phyloP scores from a whole-genome alignment of 257 asterid genomes.

The Jacaranda copaia region DNA sequence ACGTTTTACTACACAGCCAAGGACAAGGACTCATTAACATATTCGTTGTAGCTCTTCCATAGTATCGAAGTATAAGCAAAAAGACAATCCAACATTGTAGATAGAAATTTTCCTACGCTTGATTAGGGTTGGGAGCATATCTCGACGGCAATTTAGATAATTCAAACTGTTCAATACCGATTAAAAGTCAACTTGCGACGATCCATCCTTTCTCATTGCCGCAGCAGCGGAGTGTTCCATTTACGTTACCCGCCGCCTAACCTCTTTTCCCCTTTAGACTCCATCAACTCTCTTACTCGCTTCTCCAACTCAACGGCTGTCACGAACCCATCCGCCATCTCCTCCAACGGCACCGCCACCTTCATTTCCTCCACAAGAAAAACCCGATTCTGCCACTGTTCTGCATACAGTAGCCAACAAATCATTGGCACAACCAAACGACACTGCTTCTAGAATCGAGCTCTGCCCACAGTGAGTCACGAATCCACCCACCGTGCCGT shows the following conservation, averaged over 20 bases:
- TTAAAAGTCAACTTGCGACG: slow-evolving; percentile 26
- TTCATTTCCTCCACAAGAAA: slow-evolving; percentile 25
- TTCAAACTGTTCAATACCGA: no score
- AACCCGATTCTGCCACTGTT: slow-evolving; percentile 43
- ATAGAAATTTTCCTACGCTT: no score
- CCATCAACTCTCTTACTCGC: slow-evolving; percentile 47
- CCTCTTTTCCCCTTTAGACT: slow-evolving; percentile 26
- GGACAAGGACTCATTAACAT: no score
- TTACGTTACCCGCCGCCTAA: slow-evolving; percentile 28
- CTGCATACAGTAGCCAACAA: slow-evolving; percentile 49
- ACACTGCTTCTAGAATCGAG: slow-evolving; percentile 43
- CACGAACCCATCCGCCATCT: slow-evolving; percentile 33
- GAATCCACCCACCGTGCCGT: slow-evolving; percentile 44
- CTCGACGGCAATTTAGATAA: no score
- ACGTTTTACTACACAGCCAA: no score
- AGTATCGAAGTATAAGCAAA: no score
- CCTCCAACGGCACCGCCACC: slow-evolving; percentile 42
- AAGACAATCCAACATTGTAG: no score
- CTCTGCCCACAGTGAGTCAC: slow-evolving; percentile 51
- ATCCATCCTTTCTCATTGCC: slow-evolving; percentile 37
- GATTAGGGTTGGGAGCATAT: no score
- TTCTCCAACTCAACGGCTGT: slow-evolving; percentile 41
- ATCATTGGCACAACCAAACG: slow-evolving; percentile 45
- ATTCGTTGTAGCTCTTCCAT: no score
- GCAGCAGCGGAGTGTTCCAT: slow-evolving; percentile 30